Conservation (phyloP, 306 rosid genomes). For the Medicago arabica region DNA sequence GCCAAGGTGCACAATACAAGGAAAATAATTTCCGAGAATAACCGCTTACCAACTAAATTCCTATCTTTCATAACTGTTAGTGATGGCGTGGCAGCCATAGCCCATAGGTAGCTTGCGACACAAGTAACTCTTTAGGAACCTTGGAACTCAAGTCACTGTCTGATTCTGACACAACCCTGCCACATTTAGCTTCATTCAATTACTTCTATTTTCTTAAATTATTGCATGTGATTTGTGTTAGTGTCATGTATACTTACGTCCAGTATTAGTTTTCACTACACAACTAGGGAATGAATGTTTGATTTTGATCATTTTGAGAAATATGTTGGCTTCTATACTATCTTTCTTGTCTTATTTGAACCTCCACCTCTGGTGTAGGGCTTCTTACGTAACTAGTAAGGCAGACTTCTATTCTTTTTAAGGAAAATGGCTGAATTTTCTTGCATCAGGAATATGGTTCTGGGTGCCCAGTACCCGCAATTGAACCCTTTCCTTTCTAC, state of each 20-base stretch:
- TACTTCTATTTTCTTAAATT: neutral
- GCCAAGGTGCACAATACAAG: too few species aligned
- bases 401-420: neutral
- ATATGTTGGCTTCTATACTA: neutral
- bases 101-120: neutral
- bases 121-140: neutral
- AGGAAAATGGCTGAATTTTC: too few species aligned
- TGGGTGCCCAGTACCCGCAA: too few species aligned
- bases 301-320: neutral
- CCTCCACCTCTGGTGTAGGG: too few species aligned
- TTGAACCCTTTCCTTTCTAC: too few species aligned
- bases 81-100: neutral
- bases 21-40: neutral
- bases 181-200: neutral
- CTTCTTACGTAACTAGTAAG: neutral
- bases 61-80: neutral
- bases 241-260: neutral
- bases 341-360: too few species aligned
- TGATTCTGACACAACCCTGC: neutral
- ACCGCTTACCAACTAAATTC: too few species aligned
- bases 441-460: too few species aligned
- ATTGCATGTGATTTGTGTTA: neutral
- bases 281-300: slow-evolving; percentile 5
- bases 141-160: neutral
- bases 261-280: neutral